Base-by-base conservation (phyloP, 805 yeast species). In the Cyberlindnera mississippiensis region DNA sequence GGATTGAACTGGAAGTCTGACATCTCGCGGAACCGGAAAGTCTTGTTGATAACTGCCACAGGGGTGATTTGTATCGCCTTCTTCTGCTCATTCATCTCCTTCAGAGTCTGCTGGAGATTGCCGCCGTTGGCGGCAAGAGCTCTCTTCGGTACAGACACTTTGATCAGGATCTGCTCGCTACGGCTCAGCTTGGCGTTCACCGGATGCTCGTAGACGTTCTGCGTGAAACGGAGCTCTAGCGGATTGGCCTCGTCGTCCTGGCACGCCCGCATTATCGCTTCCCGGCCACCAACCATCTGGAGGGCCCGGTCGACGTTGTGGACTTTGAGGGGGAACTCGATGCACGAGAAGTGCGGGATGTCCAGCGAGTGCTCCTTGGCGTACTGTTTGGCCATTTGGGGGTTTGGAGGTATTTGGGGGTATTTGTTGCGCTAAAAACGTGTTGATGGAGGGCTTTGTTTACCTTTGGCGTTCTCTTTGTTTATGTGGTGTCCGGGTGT, bases 1-100 rank as follows among this genome's bases (percentile, higher is more conserved):
- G 88, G 75, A 26, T 76, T 67, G 49, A 76, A 74, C 60, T 93
- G 98, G 60, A 88, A 91, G 62, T 90, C 98, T 0, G 91, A 81
- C 72, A 89, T 76, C 49, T 85, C 87, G 51, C 96, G 75, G 60
- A 91, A 91, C 48, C 84, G 74, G 55, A 80, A 82, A 14, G 82
- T 82, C 44, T 78, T 73, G 52, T 79, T 78, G 15, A 88, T 69
- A 15, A 87, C 73, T 0, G 82, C 89, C 4, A 76, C 72, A 0
- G 96, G 91, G 34, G 70, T 69, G 2, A 76, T 71, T 18, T 62
- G 63, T 38, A 73, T 69, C 4, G 64, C 51, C 11, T 61, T 54
- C n/a, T 63, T 58, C 16, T 36, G 55, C 34, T 42, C 24, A 24
- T 58, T 56, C 20, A 66, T 35, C 4, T 66, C 51, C 40, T 61